Base-by-base conservation (phyloP, 805 yeast species). In the Suhomyces faveliae region DNA sequence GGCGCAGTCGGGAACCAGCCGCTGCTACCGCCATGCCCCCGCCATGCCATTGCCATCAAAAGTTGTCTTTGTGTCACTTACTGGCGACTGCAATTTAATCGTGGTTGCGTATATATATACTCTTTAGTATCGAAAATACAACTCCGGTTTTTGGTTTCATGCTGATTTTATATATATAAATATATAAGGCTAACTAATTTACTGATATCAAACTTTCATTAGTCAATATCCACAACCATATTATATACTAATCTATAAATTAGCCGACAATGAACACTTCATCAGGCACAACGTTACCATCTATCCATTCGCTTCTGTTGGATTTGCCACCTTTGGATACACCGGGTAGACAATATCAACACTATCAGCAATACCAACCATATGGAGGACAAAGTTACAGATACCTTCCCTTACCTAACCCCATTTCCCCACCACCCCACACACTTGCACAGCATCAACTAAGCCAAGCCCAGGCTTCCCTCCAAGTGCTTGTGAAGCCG, bases 241-340 rank as follows among this genome's bases (percentile, higher is more conserved):
- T n/a, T n/a, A 5, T 27, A 27, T 6, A 27, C 15, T 5, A 15
- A 27, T n/a, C 2, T 4, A 5, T 27, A 6, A n/a, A 27, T 27
- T n/a, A 27, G 30, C 30, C 30, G 3, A 42, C 19, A 30, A 42
- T 42, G 44, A 42, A 42, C 37, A 17, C 37, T 12, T 29, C 46
- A 10, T 22, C 46, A 20, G 46, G 46, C 13, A 43, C 41, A 24
- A 54, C 60, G 40, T 61, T 70, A 23, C 76, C 75, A 19, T 61
- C 72, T 19, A 68, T 70, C 43, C 67, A 61, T 46, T 59, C 68
- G 39, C 66, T 69, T 39, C 57, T 59, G 45, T 63, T 70, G 60
- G 71, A 70, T 40, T 55, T 68, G 49, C 68, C 68, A 7, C 27
- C 61, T 54, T 41, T 47, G 17, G 43, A 41, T 23, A 35, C 11